Conservation (phyloP, 208 protist species). For the Crithidia fasciculata region DNA sequence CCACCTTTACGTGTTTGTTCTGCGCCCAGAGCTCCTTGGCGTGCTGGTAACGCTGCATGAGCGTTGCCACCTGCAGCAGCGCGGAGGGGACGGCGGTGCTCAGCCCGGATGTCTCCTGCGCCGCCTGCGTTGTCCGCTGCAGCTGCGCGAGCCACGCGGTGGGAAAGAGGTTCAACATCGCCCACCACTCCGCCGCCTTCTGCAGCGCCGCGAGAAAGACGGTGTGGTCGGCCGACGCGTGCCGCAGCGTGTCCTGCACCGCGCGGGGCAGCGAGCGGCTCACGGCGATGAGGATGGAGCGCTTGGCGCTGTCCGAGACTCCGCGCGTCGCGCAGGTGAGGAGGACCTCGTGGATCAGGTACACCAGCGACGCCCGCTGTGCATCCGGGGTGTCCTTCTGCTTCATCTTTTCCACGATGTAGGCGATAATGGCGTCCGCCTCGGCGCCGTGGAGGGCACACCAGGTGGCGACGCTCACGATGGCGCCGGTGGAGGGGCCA, state of each 20-base stretch:
- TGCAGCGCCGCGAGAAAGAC: conserved; percentile 49
- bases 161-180: conserved; percentile 79
- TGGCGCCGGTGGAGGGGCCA: conserved; percentile 66
- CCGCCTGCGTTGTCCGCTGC: conserved; percentile 29
- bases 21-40: conserved; percentile 65
- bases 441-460: conserved; percentile 84
- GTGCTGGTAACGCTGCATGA: conserved; percentile 74
- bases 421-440: conserved; percentile 67
- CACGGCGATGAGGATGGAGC: conserved; percentile 61
- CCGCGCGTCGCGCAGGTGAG: conserved; percentile 74
- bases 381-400: conserved; percentile 44
- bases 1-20: conserved; percentile 28
- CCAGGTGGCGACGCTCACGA: conserved; percentile 87
- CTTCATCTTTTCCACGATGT: conserved; percentile 64
- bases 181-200: conserved; percentile 79
- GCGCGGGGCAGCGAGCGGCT: conserved; percentile 51
- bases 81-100: conserved; percentile 31
- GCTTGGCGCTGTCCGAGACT: conserved; percentile 65
- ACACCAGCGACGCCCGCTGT: conserved; percentile 67
- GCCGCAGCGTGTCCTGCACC: conserved; percentile 45
- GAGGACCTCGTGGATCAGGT: conserved; percentile 87
- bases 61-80: conserved; percentile 48
- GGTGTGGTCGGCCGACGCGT: conserved; percentile 22
- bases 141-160: conserved; percentile 71
- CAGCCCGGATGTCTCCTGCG: conserved; percentile 31